Base-by-base conservation (phyloP, 768 basidiomycete genomes). In the Rhizopogon vinicolor region DNA sequence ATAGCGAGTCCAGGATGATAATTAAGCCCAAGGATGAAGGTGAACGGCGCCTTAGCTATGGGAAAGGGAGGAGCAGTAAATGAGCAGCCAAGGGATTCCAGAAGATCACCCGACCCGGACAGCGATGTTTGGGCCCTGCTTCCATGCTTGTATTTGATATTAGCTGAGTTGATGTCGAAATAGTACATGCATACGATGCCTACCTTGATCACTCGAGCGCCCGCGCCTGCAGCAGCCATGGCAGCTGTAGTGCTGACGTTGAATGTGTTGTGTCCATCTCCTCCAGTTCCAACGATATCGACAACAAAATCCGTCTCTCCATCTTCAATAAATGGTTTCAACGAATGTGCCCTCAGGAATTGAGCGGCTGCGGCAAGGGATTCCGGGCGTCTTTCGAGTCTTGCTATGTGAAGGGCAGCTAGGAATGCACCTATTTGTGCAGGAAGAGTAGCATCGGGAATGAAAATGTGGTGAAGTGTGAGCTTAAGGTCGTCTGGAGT, bases 161-260 rank as follows among this genome's bases (percentile, higher is more conserved):
- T 1, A 49, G 45, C 33, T 44, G 10, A 41, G n/a, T 22, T 31
- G 31, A 6, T 28, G n/a, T 25, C 25, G 25, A 5, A 25, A 25
- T 22, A 42, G 29, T 7, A 41, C 9, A 49, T 33, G 25, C 10
- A 51, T n/a, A 19, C 43, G 3, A 51, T n/a, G 62, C 79, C 57
- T 64, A 91, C 94, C 78, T 99, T 98, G 68, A 93, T 83, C 2
- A 99, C 93, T 35, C 93, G 80, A 0, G 91, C 91, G 5, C 96
- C 96, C 7, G 94, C 91, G 13, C 95, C 96, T 22, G 94, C 93
- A 29, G 95, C 96, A 18, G 98, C 91, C 58, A 99, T 81, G 1
- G 83, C 95, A 2, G 96, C 95, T 2, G 92, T 87, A 1, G 96
- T 98, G 67, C 93, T 95, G 51, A 98, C 95, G 67, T 98, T 98